Evolutionary conservation across 306 rosid species (phyloP), one percentile per base, ranked within the genome.

Genomic region (Psophocarpus tetragonolobus): DNA sequence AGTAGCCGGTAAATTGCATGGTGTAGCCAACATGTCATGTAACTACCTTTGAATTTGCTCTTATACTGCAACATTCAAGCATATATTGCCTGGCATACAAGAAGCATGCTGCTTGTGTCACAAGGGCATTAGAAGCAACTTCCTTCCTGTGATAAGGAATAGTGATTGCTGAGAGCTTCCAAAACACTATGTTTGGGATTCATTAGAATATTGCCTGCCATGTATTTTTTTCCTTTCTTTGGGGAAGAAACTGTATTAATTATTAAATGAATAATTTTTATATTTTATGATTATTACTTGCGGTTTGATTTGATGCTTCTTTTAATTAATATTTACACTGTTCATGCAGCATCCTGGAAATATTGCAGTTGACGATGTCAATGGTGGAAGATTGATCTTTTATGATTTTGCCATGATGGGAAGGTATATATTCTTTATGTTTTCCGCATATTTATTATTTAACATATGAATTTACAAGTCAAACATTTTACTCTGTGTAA

Each of bases 321-420:
- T 30, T 32, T 73, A 42, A 66, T 11, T 36, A 35, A 70, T 70
- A 17, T 44, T 23, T 73, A 24, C 68, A 30, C 77, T 64, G 66
- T 85, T 47, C 45, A 74, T 79, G 87, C 88, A 96, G 99, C 99
- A 96, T 80, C 99, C 99, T 41, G 98, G 98, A 83, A 96, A 96
- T 78, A 96, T 96, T 85, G 99, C 98, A 36, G 99, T 96, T 24
- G 99, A 96, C 85, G 99, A 96, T 86, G 89, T 96, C 73, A 92
- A 96, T 88, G 99, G 99, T 81, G 99, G 99, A 74, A 87, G 99
- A 83, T 92, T 96, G 96, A 96, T 96, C 86, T 96, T 96, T 83
- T 96, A 96, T 73, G 99, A 96, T 84, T 96, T 96, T 87, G 99
- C 98, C 77, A 96, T 96, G 99, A 96, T 96, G 98, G 99, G 99